A percentile compares a stretch with the other conserved stretches of the same genome.
Evolutionary conservation across 2,329 filamentous ascomycete genomes (phyloP).

Genomic region (Pyricularia sp.): DNA sequence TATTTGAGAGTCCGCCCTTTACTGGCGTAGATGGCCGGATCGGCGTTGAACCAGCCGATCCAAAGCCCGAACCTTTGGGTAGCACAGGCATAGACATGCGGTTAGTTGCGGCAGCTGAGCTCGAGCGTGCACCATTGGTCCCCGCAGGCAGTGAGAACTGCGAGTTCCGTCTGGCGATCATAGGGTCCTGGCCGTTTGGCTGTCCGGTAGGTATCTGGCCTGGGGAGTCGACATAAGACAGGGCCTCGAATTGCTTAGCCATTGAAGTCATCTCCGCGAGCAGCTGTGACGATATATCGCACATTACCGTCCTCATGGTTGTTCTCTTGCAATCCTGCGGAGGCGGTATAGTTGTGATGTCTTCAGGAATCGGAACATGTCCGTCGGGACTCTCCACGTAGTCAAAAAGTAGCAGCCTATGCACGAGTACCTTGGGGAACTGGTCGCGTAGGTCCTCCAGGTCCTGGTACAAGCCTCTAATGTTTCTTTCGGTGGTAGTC

Average conservation of each 20-base stretch:
- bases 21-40: slow-evolving; percentile 31
- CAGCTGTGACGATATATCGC: slow-evolving; percentile 60
- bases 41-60: slow-evolving; percentile 26
- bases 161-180: slow-evolving; percentile 34
- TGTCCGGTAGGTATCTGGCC: slow-evolving; percentile 35
- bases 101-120: slow-evolving; percentile 37
- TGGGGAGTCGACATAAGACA: slow-evolving; percentile 67
- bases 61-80: slow-evolving; percentile 29
- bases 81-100: slow-evolving; percentile 73
- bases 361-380: slow-evolving; percentile 47
- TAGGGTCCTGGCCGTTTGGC: slow-evolving; percentile 29
- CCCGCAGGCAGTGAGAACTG: slow-evolving; percentile 29
- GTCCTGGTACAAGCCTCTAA: slow-evolving; percentile 49
- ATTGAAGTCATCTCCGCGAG: slow-evolving; percentile 64
- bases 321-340: slow-evolving; percentile 56
- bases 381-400: slow-evolving; percentile 36
- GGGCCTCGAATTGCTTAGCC: slow-evolving; percentile 58
- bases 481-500: slow-evolving; percentile 41
- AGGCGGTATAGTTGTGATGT: slow-evolving; percentile 58
- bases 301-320: slow-evolving; percentile 71
- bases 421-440: slow-evolving; percentile 64
- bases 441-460: slow-evolving; percentile 57
- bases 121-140: slow-evolving; percentile 31
- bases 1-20: slow-evolving; percentile 33
- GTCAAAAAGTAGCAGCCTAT: slow-evolving; percentile 72